Evolutionary conservation across 352 stramenopile genomes (phyloP), one percentile per base, ranked within the genome.

Genomic region (Saprolegnia diclina): DNA sequence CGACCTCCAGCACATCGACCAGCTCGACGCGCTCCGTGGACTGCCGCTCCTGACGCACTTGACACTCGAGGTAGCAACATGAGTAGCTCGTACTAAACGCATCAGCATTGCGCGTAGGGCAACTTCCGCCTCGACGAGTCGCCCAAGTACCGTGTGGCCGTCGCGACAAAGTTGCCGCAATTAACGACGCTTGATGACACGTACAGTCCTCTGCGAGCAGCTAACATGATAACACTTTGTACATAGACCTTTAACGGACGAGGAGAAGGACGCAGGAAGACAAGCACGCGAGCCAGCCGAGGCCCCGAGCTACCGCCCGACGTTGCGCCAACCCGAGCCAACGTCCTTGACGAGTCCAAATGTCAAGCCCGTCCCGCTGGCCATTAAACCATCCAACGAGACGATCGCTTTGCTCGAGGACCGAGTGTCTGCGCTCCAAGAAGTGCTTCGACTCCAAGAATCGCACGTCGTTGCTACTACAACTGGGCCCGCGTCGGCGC

Each of bases 81-180:
- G 3, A 46, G 5, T 5, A 45, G 19, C 21, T 46, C 18, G 14
- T 38, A 19, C 24, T 3, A 45, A 11, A 29, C 38, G 16, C 42
- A 24, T 18, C 61, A 64, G 16, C 18, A 11, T 14, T 56, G 46
- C 21, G 56, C 5, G 18, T 67, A 89, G 71, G 79, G 75, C 5
- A 92, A 92, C 18, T 78, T 82, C 10, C 76, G 50, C 19, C 21
- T 92, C 26, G 77, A 79, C 0, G n/a, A 50, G 18, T 32, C 73
- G 3, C 16, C 72, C 1, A 73, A 66, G 14, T 89, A 88, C 56
- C 75, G 83, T 0, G 74, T 76, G 7, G 78, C 90, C 19, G 79
- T 86, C 50, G 71, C 90, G 32, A 50, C 64, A 5, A 78, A 86
- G 78, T 73, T 92, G 50, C 82, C 80, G 22, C 75, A 80, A 19